A percentile compares a stretch with the other conserved stretches of the same genome.
Conservation (phyloP, 352 stramenopile genomes). For the Phytophthora cactorum region DNA sequence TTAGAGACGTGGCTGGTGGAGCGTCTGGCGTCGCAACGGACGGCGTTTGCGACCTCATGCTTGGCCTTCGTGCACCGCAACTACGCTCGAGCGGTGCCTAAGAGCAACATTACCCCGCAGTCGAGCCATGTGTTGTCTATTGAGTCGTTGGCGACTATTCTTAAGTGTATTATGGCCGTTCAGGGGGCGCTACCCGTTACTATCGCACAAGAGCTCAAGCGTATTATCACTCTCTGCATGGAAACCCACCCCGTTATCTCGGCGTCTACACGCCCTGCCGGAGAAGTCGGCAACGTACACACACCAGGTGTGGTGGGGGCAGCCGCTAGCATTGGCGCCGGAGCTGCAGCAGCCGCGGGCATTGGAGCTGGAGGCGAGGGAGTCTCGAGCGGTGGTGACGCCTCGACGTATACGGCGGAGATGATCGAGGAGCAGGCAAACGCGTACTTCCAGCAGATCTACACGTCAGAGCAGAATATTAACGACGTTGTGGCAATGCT, state of each 20-base stretch:
- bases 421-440: conserved; percentile 99
- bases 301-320: conserved; percentile 12
- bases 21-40: conserved; percentile 76
- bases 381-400: conserved; percentile 29
- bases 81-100: conserved; percentile 82
- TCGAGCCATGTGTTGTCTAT: conserved; percentile 84
- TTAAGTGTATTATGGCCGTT: conserved; percentile 85
- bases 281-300: conserved; percentile 40
- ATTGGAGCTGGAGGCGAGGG: conserved; percentile 26
- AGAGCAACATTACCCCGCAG: conserved; percentile 80
- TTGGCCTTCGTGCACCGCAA: conserved; percentile 88
- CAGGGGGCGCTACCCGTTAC: conserved; percentile 70
- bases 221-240: conserved; percentile 83
- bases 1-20: conserved; percentile 87
- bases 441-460: conserved; percentile 99
- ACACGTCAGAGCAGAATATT: conserved; percentile 98
- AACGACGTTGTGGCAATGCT: conserved; percentile 98
- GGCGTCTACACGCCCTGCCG: conserved; percentile 55
- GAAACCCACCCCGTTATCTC: conserved; percentile 85
- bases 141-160: conserved; percentile 82
- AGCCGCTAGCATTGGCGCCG: conserved; percentile 19
- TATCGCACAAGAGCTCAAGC: conserved; percentile 83
- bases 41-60: conserved; percentile 85
- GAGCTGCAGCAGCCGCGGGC: conserved; percentile 10
- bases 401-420: conserved; percentile 82